These are phyloP conservation scores for Mariannaea elegans DNA, from an alignment of 2,329 filamentous ascomycete species.

Conservation along the genomic window DNA sequence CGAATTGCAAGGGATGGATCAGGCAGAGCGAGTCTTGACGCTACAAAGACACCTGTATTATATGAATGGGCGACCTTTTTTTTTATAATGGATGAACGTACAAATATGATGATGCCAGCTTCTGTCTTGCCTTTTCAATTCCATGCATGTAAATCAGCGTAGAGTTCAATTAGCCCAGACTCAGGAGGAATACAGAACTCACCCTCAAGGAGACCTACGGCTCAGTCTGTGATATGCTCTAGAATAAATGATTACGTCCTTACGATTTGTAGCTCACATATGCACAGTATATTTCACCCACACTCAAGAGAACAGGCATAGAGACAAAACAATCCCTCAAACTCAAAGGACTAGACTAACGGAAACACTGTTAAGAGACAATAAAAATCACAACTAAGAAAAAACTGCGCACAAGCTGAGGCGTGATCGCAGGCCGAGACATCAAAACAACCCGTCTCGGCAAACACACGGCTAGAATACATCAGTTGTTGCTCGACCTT, in stretches of 20 bases:
- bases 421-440: constrained; percentile 44
- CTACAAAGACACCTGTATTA: constrained; percentile 35
- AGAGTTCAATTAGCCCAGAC: too few species aligned
- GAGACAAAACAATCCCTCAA: constrained; percentile 19
- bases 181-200: too few species aligned
- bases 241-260: too few species aligned
- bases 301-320: not conserved
- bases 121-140: not conserved
- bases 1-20: constrained; percentile 12
- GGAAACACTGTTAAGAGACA: constrained; percentile 41
- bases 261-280: too few species aligned
- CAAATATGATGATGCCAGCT: constrained; percentile 22
- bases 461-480: constrained; percentile 51
- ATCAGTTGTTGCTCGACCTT: constrained; percentile 46
- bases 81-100: constrained; percentile 20
- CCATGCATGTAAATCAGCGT: too few species aligned
- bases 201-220: too few species aligned
- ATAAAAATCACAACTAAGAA: constrained; percentile 52
- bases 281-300: not conserved
- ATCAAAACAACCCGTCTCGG: constrained; percentile 45
- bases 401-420: constrained; percentile 46
- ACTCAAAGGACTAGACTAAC: constrained; percentile 36
- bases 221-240: too few species aligned
- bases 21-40: constrained; percentile 29
- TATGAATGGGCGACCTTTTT: constrained; percentile 33